Percentiles rank a stretch among this genome's conserved stretches.
Evolutionary conservation across 139 green algal species (phyloP).

Genomic region (Closterium sp.): DNA sequence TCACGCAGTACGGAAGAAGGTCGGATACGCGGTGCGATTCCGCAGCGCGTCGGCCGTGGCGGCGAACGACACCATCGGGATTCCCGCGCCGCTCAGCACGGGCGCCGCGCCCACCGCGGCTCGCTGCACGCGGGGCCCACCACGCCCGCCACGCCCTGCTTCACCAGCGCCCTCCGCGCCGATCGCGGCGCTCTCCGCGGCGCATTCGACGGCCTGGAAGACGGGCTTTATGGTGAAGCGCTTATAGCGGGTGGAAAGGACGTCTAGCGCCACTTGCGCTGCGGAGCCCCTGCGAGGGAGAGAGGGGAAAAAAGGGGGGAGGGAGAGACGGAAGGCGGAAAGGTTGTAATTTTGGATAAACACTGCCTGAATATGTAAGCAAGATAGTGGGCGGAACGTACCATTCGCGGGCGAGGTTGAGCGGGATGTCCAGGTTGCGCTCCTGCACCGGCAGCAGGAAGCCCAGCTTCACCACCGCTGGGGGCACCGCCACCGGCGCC

Average conservation of each 20-base stretch:
- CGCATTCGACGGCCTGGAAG: not conserved
- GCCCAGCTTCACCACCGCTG: not conserved
- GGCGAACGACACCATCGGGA: constrained; percentile 37
- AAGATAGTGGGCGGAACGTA: not conserved
- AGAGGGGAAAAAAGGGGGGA: not conserved
- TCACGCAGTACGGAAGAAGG: constrained; percentile 39
- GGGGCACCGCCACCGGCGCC: too few relatives aligned
- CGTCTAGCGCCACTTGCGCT: not conserved
- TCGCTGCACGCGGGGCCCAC: constrained; percentile 35
- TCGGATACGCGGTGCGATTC: constrained; percentile 19
- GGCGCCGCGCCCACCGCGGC: not conserved
- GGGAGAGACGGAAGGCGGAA: too few relatives aligned
- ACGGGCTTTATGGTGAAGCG: constrained; percentile 2
- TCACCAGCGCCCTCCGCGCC: constrained; percentile 12
- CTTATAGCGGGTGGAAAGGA: not conserved
- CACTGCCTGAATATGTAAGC: too few relatives aligned
- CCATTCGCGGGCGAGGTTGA: not conserved
- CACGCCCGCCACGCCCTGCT: constrained; percentile 11
- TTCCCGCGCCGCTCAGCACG: constrained; percentile 11
- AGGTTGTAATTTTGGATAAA: too few relatives aligned
- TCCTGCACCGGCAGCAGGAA: not conserved
- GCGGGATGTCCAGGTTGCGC: not conserved
- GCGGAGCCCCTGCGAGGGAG: not conserved
- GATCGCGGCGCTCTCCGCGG: not conserved
- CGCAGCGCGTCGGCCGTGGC: constrained; percentile 10